These are phyloP conservation scores for Fragaria ananassa DNA, from an alignment of 306 rosid species.

Conservation along the genomic window DNA sequence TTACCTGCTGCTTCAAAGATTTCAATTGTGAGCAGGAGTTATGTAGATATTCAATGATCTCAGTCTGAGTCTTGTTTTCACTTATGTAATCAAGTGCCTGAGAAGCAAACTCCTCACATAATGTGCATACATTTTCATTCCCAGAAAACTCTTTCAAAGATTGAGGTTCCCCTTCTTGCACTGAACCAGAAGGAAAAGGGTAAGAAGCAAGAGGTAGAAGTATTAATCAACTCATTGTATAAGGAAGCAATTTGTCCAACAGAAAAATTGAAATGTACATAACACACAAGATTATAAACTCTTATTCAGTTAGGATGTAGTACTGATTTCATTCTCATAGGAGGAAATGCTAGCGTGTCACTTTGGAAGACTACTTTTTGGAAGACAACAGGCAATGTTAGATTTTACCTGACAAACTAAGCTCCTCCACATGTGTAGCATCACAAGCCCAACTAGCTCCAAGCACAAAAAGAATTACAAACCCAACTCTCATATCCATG, in stretches of 20 bases:
- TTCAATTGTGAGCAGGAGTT: constrained; percentile 42
- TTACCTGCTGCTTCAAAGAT: constrained; percentile 48
- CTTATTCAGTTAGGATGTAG: not conserved
- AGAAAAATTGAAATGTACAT: not conserved
- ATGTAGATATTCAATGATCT: constrained; percentile 56
- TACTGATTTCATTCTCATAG: not conserved
- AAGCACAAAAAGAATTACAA: constrained; percentile 48
- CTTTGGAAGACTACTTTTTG: not conserved
- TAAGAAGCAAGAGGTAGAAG: not conserved
- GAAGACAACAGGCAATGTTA: not conserved
- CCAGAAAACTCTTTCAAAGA: constrained; percentile 18
- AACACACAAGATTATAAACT: not conserved
- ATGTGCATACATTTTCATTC: constrained; percentile 50
- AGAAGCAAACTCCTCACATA: constrained; percentile 67
- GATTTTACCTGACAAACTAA: constrained; percentile 11
- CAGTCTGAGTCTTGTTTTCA: constrained; percentile 63
- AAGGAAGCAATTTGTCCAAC: not conserved
- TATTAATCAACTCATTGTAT: not conserved
- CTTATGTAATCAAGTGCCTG: constrained; percentile 64
- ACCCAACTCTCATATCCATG: constrained; percentile 55
- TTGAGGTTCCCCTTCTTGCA: constrained; percentile 30
- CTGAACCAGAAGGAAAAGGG: constrained; percentile 22
- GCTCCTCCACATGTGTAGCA: constrained; percentile 35
- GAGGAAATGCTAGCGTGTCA: not conserved
- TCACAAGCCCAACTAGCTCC: constrained; percentile 56